Evolutionary conservation across 495 filamentous ascomycete genomes (phyloP), one percentile per base, ranked within the genome.

Genomic region (Stereocaulon alpinum): DNA sequence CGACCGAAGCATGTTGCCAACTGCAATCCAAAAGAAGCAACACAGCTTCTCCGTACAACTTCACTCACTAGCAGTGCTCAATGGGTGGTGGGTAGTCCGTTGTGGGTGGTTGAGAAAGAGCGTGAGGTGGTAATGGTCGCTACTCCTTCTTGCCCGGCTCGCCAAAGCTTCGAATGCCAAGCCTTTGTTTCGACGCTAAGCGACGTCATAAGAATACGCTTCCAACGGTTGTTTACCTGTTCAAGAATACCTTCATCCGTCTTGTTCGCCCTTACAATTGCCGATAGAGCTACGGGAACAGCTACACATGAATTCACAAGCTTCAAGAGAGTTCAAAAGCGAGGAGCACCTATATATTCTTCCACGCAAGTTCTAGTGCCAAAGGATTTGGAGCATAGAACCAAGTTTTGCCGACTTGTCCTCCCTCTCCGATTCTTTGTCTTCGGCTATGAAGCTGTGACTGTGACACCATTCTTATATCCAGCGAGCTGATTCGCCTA

Each of bases 1-100:
- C 64, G 70, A 72, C 66, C 76, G 73, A 71, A 79, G 53, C 77
- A 80, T 80, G 64, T 67, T 73, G 60, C 56, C 63, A 51, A 22
- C 18, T 30, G 29, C 40, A 34, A 22, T 50, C 56, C 50, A 45
- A 51, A 15, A 4, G 27, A 5, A 17, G 11, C 12, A 17, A 43
- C 3, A 1, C n/a, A 22, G 17, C 24, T 49, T 15, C 29, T 42
- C 15, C 15, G 7, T 17, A 40, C 20, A 27, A 18, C 29, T 55
- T 20, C 24, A 41, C 18, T 18, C 34, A 22, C 14, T 20, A 6
- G 1, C 20, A 34, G 4, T n/a, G 10, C 20, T 32, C 58, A 60
- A 60, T 60, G 58, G 58, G 1, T 54, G 11, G 40, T 60, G 5
- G 22, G 7, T 29, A 27, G 0, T 24, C 27, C 2, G 50, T 30